These are phyloP conservation scores for Phragmites australis DNA, from an alignment of 176 grass and related monocot species.

Conservation along the genomic window DNA sequence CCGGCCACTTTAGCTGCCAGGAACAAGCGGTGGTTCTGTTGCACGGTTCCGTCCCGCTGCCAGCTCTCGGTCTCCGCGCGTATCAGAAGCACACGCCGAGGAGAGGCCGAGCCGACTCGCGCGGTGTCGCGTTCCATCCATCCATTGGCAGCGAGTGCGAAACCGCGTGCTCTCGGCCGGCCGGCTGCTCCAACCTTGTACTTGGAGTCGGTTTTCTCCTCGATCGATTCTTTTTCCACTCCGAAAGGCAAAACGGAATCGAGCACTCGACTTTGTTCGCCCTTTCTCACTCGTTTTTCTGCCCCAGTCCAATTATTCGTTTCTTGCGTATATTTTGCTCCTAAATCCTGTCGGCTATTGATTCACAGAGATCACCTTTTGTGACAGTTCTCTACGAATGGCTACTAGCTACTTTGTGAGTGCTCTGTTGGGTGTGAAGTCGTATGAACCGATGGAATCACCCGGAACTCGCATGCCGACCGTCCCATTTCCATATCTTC, in stretches of 20 bases:
- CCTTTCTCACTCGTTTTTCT: too few species aligned
- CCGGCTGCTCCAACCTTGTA: not conserved
- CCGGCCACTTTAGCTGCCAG: not conserved
- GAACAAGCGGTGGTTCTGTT: slow-evolving; percentile 18
- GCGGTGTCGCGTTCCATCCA: not conserved
- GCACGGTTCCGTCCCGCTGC: not conserved
- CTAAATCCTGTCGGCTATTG: not conserved
- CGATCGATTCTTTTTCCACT: not conserved
- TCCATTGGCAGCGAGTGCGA: not conserved
- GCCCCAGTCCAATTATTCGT: not conserved
- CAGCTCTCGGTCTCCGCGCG: not conserved
- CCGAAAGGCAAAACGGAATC: slow-evolving; percentile 1
- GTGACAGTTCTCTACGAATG: not conserved
- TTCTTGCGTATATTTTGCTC: slow-evolving; percentile 3
- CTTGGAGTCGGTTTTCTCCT: not conserved
- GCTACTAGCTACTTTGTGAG: too few species aligned
- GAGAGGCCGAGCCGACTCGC: too few species aligned
- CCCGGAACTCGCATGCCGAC: not conserved
- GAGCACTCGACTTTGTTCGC: not conserved
- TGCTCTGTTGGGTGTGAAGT: not conserved
- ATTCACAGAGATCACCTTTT: not conserved
- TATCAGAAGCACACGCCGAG: not conserved
- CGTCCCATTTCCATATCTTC: not conserved
- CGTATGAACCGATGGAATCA: not conserved
- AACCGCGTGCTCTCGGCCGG: slow-evolving; percentile 5